phyloP scores from a whole-genome alignment of 106 monocot genomes.

The Allium cepa region DNA sequence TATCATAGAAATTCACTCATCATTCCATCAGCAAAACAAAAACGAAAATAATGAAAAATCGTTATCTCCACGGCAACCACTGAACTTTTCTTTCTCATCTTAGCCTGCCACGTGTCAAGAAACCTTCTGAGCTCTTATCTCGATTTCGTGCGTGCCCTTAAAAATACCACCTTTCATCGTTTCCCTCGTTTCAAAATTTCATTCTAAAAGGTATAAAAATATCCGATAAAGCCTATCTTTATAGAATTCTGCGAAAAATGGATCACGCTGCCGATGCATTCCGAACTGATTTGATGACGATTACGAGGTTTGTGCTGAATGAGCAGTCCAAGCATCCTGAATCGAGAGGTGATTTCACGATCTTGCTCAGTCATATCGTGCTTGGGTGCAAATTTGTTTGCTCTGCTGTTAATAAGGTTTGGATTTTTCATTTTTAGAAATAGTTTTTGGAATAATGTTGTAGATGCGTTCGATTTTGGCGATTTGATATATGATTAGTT shows the following conservation, averaged over 20 bases:
- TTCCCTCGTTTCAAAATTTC: neutral
- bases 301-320: constrained; percentile 83
- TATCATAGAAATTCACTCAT: too few species aligned
- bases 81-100: too few species aligned
- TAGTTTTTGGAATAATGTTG: too few species aligned
- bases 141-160: neutral
- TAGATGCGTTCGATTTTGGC: too few species aligned
- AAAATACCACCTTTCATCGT: neutral
- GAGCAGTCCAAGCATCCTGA: constrained; percentile 81
- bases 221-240: neutral
- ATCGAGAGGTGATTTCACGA: constrained; percentile 77
- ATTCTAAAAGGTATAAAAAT: neutral
- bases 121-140: constrained; percentile 11
- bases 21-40: too few species aligned
- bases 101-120: constrained; percentile 2
- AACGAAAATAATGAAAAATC: too few species aligned
- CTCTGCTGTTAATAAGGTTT: constrained; percentile 94
- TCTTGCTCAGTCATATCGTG: constrained; percentile 95
- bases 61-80: constrained; percentile 7
- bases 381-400: constrained; percentile 99
- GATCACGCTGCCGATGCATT: constrained; percentile 80
- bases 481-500: too few species aligned
- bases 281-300: constrained; percentile 96
- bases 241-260: constrained; percentile 22
- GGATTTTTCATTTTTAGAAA: neutral